These are phyloP conservation scores for Dioszegia crocea DNA, from an alignment of 768 basidiomycete genomes.

Conservation along the genomic window DNA sequence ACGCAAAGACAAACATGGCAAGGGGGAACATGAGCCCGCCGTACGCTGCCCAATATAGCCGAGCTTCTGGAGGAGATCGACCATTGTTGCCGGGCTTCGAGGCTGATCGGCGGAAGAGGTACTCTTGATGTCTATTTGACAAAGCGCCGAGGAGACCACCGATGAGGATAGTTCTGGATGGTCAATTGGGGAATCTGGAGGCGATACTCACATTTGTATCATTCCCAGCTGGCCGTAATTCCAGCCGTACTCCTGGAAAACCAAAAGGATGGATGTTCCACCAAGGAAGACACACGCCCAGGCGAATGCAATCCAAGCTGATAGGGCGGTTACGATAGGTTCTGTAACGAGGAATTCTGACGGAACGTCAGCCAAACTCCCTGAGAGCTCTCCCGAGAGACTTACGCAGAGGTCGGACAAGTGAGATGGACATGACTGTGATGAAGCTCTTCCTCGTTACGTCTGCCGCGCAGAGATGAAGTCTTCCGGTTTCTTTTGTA, in stretches of 20 bases:
- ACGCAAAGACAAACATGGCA: slow-evolving; percentile 31
- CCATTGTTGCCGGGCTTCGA: slow-evolving; percentile 19
- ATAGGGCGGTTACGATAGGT: slow-evolving; percentile 44
- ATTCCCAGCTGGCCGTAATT: slow-evolving; percentile 29
- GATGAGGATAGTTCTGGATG: slow-evolving; percentile 27
- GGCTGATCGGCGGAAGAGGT: slow-evolving; percentile 28
- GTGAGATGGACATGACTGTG: slow-evolving; percentile 32
- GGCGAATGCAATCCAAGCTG: slow-evolving; percentile 45
- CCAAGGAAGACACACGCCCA: slow-evolving; percentile 46
- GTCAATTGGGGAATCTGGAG: neutral
- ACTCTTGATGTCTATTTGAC: slow-evolving; percentile 38
- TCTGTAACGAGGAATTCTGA: slow-evolving; percentile 41
- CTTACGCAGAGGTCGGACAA: slow-evolving; percentile 43
- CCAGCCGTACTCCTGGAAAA: slow-evolving; percentile 40
- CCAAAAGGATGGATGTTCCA: slow-evolving; percentile 26
- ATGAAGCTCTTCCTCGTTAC: slow-evolving; percentile 29
- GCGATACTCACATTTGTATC: slow-evolving; percentile 36
- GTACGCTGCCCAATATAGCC: slow-evolving; percentile 42
- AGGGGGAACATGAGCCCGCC: slow-evolving; percentile 44
- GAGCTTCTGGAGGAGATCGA: slow-evolving; percentile 42
- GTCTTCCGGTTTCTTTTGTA: slow-evolving; percentile 37
- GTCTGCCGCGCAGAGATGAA: slow-evolving; percentile 41
- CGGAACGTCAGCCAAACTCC: neutral
- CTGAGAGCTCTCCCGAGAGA: neutral
- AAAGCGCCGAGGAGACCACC: slow-evolving; percentile 38